Evolutionary conservation across 345 rosid genomes (phyloP), one percentile per base, ranked within the genome.

Genomic region (Turritis glabra): DNA sequence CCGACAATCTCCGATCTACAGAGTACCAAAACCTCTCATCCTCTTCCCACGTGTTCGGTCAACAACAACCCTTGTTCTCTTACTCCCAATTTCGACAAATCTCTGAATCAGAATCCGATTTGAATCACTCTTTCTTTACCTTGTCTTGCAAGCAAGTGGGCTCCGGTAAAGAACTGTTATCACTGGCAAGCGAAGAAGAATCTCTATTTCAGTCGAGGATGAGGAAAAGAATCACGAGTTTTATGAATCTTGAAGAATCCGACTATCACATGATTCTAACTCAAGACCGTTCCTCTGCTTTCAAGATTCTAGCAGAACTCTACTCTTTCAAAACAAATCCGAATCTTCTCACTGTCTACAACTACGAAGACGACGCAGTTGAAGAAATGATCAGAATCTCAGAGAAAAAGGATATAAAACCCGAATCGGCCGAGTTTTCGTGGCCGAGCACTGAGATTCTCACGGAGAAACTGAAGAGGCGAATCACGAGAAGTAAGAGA

Each of bases 181-280:
- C 72, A 3, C 0, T 57, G 2, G 85, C 84, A 1, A 72, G 72
- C 6, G 64, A 82, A 57, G 92, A 83, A 69, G 93, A 85, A 67
- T 82, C 89, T 17, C 79, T 68, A 30, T 33, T 88, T 60, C 93
- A 88, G 60, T 44, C 65, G 14, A 43, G 30, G 47, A 75, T 89
- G 25, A 74, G 80, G 81, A 87, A 69, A 75, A 77, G 96, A 81
- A 77, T 94, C 48, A 81, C 73, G 85, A 38, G 60, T 19, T 91
- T 88, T 41, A 88, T 94, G 96, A 94, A 94, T 71, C 62, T 91
- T 52, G 85, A 91, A 4, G 95, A 86, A 81, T 82, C 81, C 2
- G 93, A 91, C 46, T 91, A 94, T 76, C 63, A 79, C 5, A 64
- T 88, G 86, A 83, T 88, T 44, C 77, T 88, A 78, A 85, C 93